A percentile compares a stretch with the other conserved stretches of the same genome.
Evolutionary conservation across 1,139 yeast species (phyloP).

Genomic region (Geotrichum histeridarum): DNA sequence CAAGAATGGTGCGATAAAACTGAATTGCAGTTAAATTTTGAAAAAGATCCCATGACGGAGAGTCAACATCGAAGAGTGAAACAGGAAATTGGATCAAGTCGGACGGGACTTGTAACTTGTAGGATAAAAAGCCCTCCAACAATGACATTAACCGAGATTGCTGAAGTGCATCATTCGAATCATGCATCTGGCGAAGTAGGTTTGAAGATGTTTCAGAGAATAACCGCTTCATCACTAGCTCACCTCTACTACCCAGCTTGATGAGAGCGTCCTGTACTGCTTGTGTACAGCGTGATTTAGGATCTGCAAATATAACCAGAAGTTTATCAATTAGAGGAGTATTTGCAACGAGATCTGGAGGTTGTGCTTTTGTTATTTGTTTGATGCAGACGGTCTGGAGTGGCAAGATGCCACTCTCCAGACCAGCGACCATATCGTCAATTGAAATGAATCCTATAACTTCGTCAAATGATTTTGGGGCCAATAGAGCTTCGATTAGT

Average conservation of each 20-base stretch:
- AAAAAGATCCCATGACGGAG: constrained; percentile 21
- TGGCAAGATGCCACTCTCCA: constrained; percentile 23
- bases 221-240: constrained; percentile 26
- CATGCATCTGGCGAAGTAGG: constrained; percentile 18
- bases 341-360: constrained; percentile 26
- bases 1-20: constrained; percentile 27
- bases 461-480: constrained; percentile 24
- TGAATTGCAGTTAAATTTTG: constrained; percentile 24
- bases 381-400: constrained; percentile 25
- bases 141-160: constrained; percentile 26
- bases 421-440: constrained; percentile 24
- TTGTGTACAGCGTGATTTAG: constrained; percentile 9
- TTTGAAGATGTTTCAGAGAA: constrained; percentile 24
- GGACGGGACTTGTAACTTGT: constrained; percentile 22
- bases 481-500: constrained; percentile 24
- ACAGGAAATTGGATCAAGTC: constrained; percentile 20
- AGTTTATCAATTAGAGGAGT: constrained; percentile 25
- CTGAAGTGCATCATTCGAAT: constrained; percentile 20
- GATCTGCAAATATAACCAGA: constrained; percentile 21
- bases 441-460: constrained; percentile 23
- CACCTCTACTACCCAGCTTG: constrained; percentile 23
- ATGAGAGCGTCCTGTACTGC: constrained; percentile 20
- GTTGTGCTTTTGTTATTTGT: constrained; percentile 23
- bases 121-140: constrained; percentile 22
- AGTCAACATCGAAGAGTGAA: constrained; percentile 8